A percentile compares a stretch with the other conserved stretches of the same genome.
phyloP scores from a whole-genome alignment of 495 filamentous ascomycete genomes.

The Trichocladium antarcticum region DNA sequence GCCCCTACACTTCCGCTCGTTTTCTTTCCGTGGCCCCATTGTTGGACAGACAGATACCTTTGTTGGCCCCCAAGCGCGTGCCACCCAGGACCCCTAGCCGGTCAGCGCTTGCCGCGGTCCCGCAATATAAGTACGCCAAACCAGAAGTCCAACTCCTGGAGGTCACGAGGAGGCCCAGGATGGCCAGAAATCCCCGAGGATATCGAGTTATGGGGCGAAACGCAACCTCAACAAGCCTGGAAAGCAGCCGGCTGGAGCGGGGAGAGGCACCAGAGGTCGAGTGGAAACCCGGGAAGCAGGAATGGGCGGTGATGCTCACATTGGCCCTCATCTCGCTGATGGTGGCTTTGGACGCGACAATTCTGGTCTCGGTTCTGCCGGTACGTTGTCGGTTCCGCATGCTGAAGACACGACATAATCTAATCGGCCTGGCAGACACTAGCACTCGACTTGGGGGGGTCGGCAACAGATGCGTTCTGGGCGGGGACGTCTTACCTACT shows the following conservation, averaged over 20 bases:
- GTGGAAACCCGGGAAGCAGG: constrained; percentile 30
- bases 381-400: constrained; percentile 12
- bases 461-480: constrained; percentile 44
- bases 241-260: constrained; percentile 10
- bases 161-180: too few relatives aligned
- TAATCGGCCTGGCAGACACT: constrained; percentile 18
- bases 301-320: constrained; percentile 33
- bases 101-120: too few relatives aligned
- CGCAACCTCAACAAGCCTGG: neutral
- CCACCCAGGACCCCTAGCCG: too few relatives aligned
- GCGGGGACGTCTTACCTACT: constrained; percentile 44
- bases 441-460: constrained; percentile 33
- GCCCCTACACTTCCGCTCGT: neutral
- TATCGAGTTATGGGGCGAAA: neutral
- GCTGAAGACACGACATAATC: neutral
- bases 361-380: constrained; percentile 38
- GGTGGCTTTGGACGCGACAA: constrained; percentile 46
- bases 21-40: neutral
- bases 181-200: too few relatives aligned
- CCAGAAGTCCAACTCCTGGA: too few relatives aligned
- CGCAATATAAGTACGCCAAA: too few relatives aligned
- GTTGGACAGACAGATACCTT: too few relatives aligned
- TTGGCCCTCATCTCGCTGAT: constrained; percentile 40
- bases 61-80: neutral
- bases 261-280: constrained; percentile 14